Evolutionary conservation across 176 grass and related monocot species (phyloP), one percentile per base, ranked within the genome.

Genomic region (Rhynchospora breviuscula): DNA sequence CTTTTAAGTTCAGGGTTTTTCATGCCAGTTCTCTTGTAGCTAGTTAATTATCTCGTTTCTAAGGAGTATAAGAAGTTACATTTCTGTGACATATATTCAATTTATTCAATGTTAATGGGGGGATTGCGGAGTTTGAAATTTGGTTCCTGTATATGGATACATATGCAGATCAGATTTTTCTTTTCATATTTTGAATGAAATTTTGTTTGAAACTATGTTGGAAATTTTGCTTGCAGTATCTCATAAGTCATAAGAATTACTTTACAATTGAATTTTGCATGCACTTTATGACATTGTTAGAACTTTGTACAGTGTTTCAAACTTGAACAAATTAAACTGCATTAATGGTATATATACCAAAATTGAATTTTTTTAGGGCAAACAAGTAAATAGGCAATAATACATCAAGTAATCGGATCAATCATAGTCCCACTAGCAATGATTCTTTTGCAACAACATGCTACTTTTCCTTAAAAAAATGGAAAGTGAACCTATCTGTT

Each of bases 31-130:
- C 26, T 74, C n/a, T 51, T 74, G 46, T 75, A 75, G 47, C 2
- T 14, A 26, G 47, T 13, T 26, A 19, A 0, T 40, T 40, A 40
- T 3, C 0, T 25, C 19, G 23, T 73, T 52, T 52, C 19, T 6
- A 25, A 74, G 45, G 19, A 40, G 70, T 12, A 75, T 15, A 45
- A 75, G 35, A 74, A 75, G 6, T 52, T 75, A 33, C 14, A 56
- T 57, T 78, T 77, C 72, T 78, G 17, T 78, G 21, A 56, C 54
- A 76, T 26, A 77, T 78, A 2, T 56, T 57, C 19, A 78, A 78
- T 78, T 31, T 15, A 33, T 33, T 56, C 10, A 11, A 52, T 57
- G 25, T 26, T 56, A 31, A 56, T 33, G 22, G 4, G 72, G 13
- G 13, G 6, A 17, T 77, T 22, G 11, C 21, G 49, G 6, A 45